Percentiles rank a stretch among this genome's conserved stretches.
Evolutionary conservation across 768 basidiomycete genomes (phyloP).

Genomic region (Fistulinella prunicolor): DNA sequence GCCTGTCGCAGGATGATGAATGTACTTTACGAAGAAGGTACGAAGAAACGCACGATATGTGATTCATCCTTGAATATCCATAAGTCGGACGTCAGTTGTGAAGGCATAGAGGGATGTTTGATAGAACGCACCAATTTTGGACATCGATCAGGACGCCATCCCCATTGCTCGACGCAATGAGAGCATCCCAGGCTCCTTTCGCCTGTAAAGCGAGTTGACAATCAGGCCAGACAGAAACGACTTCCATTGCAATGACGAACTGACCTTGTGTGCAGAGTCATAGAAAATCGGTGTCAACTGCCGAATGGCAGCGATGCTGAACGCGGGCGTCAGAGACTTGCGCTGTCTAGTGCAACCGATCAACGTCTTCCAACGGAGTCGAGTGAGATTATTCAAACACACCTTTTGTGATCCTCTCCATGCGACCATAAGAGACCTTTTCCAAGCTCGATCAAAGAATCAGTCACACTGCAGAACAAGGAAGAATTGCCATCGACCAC

Average conservation of each 20-base stretch:
- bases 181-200: constrained; percentile 26
- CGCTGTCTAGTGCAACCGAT: constrained; percentile 7
- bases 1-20: neutral
- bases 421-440: constrained; percentile 1
- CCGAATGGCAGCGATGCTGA: constrained; percentile 3
- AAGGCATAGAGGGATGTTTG: neutral
- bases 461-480: neutral
- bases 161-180: constrained; percentile 15
- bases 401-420: constrained; percentile 2
- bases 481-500: neutral
- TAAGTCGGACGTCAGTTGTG: neutral
- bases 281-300: neutral
- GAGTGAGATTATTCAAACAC: neutral
- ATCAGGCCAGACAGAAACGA: neutral
- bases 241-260: neutral
- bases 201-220: neutral
- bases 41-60: neutral
- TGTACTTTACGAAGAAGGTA: neutral
- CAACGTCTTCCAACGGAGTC: neutral
- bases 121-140: constrained; percentile 27
- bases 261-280: neutral
- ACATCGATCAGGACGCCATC: constrained; percentile 33
- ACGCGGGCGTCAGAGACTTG: constrained; percentile 17
- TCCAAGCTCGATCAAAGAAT: constrained; percentile 11
- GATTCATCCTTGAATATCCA: neutral